Evolutionary conservation across 257 asterid species (phyloP).

Genomic region (Nicotiana benthamiana): DNA sequence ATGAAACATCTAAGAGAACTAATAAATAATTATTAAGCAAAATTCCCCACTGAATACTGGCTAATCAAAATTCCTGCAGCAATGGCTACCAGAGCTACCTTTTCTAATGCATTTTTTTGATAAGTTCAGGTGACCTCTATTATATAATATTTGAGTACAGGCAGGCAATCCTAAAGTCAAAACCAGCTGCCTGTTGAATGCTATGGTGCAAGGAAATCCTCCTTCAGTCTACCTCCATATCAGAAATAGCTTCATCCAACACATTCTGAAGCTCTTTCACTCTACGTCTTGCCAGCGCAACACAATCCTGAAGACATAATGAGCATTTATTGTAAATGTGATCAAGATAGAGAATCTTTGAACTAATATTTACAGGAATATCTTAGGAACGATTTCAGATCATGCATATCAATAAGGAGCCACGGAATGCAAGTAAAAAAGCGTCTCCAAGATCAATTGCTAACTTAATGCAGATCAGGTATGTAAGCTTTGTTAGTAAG

Average conservation of each 20-base stretch:
- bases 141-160: not conserved
- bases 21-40: no score
- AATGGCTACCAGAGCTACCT: no score
- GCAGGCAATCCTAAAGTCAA: not conserved
- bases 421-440: not conserved
- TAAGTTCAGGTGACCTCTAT: not conserved
- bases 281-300: slow-evolving; percentile 50
- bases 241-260: slow-evolving; percentile 58
- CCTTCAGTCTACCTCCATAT: slow-evolving; percentile 59
- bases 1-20: no score
- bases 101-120: no score
- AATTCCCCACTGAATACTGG: no score
- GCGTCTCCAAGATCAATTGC: not conserved
- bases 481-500: not conserved
- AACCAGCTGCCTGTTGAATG: not conserved
- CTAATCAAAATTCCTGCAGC: no score
- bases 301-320: slow-evolving; percentile 53
- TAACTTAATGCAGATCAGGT: not conserved
- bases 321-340: slow-evolving; percentile 3
- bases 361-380: not conserved
- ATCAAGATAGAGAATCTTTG: not conserved
- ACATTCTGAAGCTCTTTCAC: slow-evolving; percentile 54
- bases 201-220: not conserved
- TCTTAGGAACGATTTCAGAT: not conserved
- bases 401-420: not conserved